These are phyloP conservation scores for Liriodendron chinense DNA, from an alignment of 164 flowering plant species.

Conservation along the genomic window DNA sequence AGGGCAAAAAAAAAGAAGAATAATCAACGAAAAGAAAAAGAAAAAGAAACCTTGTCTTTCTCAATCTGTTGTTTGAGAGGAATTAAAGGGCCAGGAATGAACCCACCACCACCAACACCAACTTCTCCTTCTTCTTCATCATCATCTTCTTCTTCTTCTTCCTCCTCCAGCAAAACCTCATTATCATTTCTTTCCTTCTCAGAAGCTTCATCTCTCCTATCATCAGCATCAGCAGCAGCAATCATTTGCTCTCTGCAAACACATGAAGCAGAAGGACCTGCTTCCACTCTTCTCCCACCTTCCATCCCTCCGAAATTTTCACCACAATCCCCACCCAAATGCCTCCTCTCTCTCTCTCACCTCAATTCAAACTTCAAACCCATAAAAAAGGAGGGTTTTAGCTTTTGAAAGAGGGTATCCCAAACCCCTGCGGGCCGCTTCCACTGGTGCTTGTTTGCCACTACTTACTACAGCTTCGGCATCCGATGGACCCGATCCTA, in stretches of 20 bases:
- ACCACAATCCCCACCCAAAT: not conserved
- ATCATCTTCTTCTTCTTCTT: constrained; percentile 15
- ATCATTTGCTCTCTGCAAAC: not conserved
- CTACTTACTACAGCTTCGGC: not conserved
- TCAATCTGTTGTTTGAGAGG: constrained; percentile 55
- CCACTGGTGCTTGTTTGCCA: not conserved
- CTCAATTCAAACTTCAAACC: not conserved
- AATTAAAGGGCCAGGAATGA: constrained; percentile 45
- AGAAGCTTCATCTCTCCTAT: not conserved
- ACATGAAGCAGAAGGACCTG: not conserved
- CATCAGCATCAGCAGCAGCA: not conserved
- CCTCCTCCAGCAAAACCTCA: constrained; percentile 1
- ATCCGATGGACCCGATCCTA: too few species aligned
- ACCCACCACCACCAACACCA: constrained; percentile 25
- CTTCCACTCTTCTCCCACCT: not conserved
- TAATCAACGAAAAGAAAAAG: not conserved
- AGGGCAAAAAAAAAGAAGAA: not conserved
- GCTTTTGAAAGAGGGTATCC: not conserved
- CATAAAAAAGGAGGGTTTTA: not conserved
- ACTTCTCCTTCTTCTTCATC: constrained; percentile 25
- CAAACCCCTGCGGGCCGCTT: not conserved
- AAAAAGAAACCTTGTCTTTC: constrained; percentile 26
- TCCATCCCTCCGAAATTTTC: not conserved
- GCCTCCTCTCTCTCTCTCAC: not conserved
- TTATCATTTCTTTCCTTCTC: not conserved